Conservation (phyloP, 2,329 filamentous ascomycete species). For the Cladophialophora yegresii region DNA sequence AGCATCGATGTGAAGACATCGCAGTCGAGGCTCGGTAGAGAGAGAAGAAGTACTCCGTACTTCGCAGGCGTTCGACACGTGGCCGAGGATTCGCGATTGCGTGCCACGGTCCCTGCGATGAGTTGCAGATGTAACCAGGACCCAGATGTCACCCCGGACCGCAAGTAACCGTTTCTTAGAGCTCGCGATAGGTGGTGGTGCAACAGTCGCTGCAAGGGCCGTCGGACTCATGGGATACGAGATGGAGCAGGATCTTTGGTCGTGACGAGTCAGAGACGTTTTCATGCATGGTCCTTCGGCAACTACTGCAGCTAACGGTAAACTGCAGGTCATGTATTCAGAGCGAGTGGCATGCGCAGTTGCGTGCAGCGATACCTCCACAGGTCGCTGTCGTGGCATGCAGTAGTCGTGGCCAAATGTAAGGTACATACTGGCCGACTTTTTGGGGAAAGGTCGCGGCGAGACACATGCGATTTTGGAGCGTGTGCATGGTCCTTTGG, state of each 20-base stretch:
- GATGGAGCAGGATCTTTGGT: constrained; percentile 14
- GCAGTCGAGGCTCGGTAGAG: constrained; percentile 3
- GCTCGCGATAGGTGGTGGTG: neutral
- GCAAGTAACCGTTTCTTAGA: neutral
- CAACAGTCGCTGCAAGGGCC: constrained; percentile 18
- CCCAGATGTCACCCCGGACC: neutral
- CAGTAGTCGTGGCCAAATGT: constrained; percentile 17
- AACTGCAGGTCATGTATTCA: constrained; percentile 21
- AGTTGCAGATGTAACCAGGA: neutral
- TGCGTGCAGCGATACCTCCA: neutral
- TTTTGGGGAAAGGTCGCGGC: neutral
- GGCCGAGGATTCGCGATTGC: neutral
- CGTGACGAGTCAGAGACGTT: constrained; percentile 6
- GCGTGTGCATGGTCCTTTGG: constrained; percentile 17
- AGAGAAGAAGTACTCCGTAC: constrained; percentile 15
- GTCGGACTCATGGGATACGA: constrained; percentile 6
- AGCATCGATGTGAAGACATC: neutral
- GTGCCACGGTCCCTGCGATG: constrained; percentile 9
- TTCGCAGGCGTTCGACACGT: constrained; percentile 12
- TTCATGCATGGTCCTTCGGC: constrained; percentile 31
- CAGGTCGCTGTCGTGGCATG: constrained; percentile 20
- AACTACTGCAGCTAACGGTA: constrained; percentile 1
- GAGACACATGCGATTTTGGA: neutral
- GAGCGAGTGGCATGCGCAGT: constrained; percentile 4
- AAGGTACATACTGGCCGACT: constrained; percentile 5